phyloP scores from a whole-genome alignment of 306 rosid species.

The Ochetophila trinervis region DNA sequence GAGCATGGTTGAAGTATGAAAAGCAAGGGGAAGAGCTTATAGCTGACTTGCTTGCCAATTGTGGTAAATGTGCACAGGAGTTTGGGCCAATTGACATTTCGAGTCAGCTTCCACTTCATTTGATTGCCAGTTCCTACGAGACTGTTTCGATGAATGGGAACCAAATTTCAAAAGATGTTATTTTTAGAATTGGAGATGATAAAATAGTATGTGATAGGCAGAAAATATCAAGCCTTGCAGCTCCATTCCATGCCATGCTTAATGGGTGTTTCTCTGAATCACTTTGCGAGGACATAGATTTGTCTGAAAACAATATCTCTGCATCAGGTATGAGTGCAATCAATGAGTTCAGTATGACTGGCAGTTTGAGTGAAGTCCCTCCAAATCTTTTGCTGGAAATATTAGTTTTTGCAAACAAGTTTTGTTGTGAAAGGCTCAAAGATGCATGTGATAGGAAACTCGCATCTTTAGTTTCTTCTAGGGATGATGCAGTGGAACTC shows the following conservation, averaged over 20 bases:
- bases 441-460: conserved; percentile 79
- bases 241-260: conserved; percentile 83
- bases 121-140: conserved; percentile 36
- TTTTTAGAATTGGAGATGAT: conserved; percentile 63
- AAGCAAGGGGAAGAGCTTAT: conserved; percentile 78
- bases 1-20: conserved; percentile 92
- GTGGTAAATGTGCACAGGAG: conserved; percentile 72
- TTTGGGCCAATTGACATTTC: conserved; percentile 63
- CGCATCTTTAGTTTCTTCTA: conserved; percentile 58
- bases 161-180: conserved; percentile 39
- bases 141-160: conserved; percentile 45
- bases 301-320: conserved; percentile 72
- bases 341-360: conserved; percentile 60
- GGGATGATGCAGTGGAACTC: conserved; percentile 81
- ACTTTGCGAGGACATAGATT: conserved; percentile 61
- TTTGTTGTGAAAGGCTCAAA: conserved; percentile 76
- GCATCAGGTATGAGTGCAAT: conserved; percentile 71
- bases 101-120: conserved; percentile 46
- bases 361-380: conserved; percentile 48
- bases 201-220: conserved; percentile 74
- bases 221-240: conserved; percentile 76
- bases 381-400: conserved; percentile 77
- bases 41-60: conserved; percentile 58
- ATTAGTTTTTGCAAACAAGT: conserved; percentile 69
- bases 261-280: conserved; percentile 89